These are phyloP conservation scores for Komagataella ulmi DNA, from an alignment of 805 yeast genomes.

Conservation along the genomic window DNA sequence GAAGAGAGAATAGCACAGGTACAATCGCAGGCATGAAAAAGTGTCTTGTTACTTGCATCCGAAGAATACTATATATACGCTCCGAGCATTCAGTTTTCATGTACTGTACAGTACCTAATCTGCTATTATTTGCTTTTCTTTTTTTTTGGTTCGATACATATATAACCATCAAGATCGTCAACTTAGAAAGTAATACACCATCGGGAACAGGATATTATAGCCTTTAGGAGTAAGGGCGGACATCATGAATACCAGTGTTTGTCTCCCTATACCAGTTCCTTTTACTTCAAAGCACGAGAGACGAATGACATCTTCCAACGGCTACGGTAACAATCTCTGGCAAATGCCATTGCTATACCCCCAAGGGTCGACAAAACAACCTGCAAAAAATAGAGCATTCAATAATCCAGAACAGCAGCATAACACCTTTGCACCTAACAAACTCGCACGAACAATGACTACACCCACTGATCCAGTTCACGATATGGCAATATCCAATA, in stretches of 20 bases:
- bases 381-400: not conserved
- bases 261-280: not conserved
- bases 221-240: not conserved
- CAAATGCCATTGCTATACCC: not conserved
- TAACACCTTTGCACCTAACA: too few relatives aligned
- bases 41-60: not conserved
- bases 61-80: not conserved
- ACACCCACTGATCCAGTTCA: not conserved
- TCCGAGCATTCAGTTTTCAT: too few relatives aligned
- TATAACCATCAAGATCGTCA: not conserved
- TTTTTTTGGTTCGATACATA: not conserved
- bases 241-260: not conserved
- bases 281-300: not conserved
- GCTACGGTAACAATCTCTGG: not conserved
- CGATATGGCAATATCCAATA: not conserved
- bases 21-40: not conserved
- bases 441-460: not conserved
- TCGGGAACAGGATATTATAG: not conserved
- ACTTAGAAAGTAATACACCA: not conserved
- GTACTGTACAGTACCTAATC: too few relatives aligned
- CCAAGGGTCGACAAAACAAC: not conserved
- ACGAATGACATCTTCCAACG: not conserved
- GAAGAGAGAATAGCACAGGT: not conserved
- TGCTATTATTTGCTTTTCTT: not conserved
- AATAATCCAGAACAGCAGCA: not conserved